A percentile compares a stretch with the other conserved stretches of the same genome.
Evolutionary conservation across 306 rosid genomes (phyloP).

Genomic region (Vachellia collinsii): DNA sequence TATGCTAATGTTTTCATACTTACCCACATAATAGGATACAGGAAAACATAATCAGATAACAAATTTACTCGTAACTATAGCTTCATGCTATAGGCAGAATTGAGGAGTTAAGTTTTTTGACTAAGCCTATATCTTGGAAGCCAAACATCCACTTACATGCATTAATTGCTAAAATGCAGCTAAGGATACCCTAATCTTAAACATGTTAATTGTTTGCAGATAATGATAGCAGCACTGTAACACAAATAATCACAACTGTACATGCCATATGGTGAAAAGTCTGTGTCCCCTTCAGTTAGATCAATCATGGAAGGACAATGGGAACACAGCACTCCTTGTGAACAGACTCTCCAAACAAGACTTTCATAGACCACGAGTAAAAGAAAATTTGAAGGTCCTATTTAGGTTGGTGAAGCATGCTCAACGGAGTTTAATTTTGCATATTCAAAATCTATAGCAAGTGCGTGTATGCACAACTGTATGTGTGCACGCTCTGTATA

Average conservation of each 20-base stretch:
- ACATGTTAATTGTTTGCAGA: conserved; percentile 1
- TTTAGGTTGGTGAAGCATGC: conserved; percentile 14
- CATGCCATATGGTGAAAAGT: conserved; percentile 10
- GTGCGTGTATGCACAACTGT: neutral
- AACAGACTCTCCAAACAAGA: conserved; percentile 13
- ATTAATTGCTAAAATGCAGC: conserved; percentile 25
- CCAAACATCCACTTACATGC: conserved; percentile 28
- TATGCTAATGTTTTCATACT: conserved; percentile 24
- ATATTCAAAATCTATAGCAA: conserved; percentile 2
- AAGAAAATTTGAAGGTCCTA: conserved; percentile 11
- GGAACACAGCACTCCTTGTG: neutral
- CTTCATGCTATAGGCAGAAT: neutral
- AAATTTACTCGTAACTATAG: conserved; percentile 22
- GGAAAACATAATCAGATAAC: neutral
- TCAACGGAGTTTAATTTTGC: conserved; percentile 12
- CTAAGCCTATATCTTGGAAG: conserved; percentile 7
- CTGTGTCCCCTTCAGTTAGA: neutral
- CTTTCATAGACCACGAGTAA: neutral
- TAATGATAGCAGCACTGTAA: conserved; percentile 9
- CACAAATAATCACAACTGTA: conserved; percentile 7
- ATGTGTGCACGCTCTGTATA: neutral
- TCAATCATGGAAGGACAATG: neutral
- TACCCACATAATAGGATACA: conserved; percentile 5
- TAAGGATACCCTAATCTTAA: conserved; percentile 17
- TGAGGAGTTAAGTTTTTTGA: neutral